These are phyloP conservation scores for Penicillium paneum DNA, from an alignment of 2,329 filamentous ascomycete species.

Conservation along the genomic window DNA sequence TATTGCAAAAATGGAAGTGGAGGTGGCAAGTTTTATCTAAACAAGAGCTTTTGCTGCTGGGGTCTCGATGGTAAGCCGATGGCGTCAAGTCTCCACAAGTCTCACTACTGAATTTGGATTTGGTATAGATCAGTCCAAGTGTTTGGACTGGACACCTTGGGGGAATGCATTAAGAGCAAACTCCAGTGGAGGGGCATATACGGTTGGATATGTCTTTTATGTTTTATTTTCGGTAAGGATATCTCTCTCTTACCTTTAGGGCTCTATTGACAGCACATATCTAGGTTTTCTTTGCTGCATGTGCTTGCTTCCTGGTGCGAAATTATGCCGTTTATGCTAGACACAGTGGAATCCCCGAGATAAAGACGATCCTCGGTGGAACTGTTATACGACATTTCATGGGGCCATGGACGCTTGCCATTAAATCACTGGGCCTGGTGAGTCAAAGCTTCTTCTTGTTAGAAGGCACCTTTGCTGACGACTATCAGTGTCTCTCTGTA, in stretches of 20 bases:
- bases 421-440: slow-evolving; percentile 86
- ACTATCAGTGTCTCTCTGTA: slow-evolving; percentile 74
- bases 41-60: slow-evolving; percentile 87
- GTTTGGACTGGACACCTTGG: slow-evolving; percentile 85
- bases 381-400: slow-evolving; percentile 89
- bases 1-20: slow-evolving; percentile 75
- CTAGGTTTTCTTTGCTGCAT: slow-evolving; percentile 72
- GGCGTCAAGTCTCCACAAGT: background rate
- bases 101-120: slow-evolving; percentile 15
- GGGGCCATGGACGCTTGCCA: slow-evolving; percentile 80
- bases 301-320: slow-evolving; percentile 74
- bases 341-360: slow-evolving; percentile 94
- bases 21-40: slow-evolving; percentile 86
- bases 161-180: slow-evolving; percentile 66
- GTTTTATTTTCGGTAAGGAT: slow-evolving; percentile 71
- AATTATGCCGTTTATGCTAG: slow-evolving; percentile 84
- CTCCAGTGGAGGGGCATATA: slow-evolving; percentile 68
- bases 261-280: slow-evolving; percentile 21
- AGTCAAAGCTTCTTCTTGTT: slow-evolving; percentile 19
- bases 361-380: slow-evolving; percentile 91
- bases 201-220: slow-evolving; percentile 85
- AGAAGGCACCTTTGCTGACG: slow-evolving; percentile 16
- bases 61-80: slow-evolving; percentile 65
- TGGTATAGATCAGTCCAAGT: slow-evolving; percentile 64
- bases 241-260: background rate